A percentile compares a stretch with the other conserved stretches of the same genome.
Evolutionary conservation across 2,329 filamentous ascomycete genomes (phyloP).

Genomic region (Emergomyces orientalis): DNA sequence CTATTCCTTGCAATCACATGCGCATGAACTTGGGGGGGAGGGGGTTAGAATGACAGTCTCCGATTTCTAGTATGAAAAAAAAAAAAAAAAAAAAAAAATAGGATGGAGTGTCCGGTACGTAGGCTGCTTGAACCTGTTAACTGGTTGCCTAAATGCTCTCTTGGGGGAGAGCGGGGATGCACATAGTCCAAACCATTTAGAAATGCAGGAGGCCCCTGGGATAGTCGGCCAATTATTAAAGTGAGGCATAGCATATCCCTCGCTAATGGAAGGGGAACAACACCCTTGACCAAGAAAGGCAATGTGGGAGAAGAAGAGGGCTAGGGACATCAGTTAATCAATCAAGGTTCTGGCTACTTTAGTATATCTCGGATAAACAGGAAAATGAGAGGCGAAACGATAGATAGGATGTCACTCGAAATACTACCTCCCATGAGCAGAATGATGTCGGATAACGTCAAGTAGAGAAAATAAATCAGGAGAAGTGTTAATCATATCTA

Average conservation of each 20-base stretch:
- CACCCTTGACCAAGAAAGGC: not conserved
- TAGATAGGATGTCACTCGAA: not conserved
- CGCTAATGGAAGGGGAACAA: not conserved
- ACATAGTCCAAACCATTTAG: not conserved
- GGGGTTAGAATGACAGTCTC: not conserved
- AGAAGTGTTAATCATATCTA: not conserved
- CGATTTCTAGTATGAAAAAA: no score
- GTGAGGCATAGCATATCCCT: not conserved
- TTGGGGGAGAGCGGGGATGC: not conserved
- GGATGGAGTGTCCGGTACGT: not conserved
- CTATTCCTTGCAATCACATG: no score
- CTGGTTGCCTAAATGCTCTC: not conserved
- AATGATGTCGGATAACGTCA: not conserved
- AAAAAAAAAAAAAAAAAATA: no score
- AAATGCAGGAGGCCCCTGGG: not conserved
- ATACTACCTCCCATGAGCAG: not conserved
- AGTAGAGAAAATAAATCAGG: not conserved
- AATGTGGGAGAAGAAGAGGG: not conserved
- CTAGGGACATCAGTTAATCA: not conserved
- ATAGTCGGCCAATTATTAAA: not conserved
- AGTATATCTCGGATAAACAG: no score
- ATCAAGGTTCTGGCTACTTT: no score
- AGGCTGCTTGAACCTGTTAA: not conserved
- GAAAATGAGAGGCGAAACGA: no score
- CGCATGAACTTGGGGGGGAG: no score